Evolutionary conservation across 345 rosid species (phyloP).

Genomic region (Leavenworthia alabamica): DNA sequence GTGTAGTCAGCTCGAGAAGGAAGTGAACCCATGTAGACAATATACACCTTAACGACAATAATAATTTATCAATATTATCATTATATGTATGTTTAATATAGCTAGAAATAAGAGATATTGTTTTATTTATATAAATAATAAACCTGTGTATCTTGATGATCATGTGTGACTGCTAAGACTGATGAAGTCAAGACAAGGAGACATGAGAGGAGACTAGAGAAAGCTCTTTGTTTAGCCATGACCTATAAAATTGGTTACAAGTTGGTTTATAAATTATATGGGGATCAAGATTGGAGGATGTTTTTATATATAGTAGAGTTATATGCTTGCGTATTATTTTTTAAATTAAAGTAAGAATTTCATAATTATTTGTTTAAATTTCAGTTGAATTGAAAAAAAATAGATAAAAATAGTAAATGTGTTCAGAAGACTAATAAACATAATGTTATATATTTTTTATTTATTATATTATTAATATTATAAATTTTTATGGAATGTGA

Average conservation of each 20-base stretch:
- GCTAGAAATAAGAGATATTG: background rate
- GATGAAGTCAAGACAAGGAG: background rate
- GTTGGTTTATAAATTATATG: background rate
- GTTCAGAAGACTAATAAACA: no score
- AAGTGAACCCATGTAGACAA: constrained; percentile 28
- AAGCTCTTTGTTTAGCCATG: constrained; percentile 11
- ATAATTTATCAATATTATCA: background rate
- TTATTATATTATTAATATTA: no score
- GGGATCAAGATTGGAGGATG: background rate
- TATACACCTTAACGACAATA: constrained; percentile 2
- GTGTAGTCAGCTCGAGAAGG: constrained; percentile 20
- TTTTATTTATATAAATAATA: background rate
- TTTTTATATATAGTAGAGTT: background rate
- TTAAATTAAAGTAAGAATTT: background rate
- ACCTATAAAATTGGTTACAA: background rate
- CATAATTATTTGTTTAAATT: background rate
- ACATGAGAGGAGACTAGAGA: background rate
- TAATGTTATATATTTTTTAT: no score
- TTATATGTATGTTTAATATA: background rate
- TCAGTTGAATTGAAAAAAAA: no score
- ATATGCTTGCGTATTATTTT: background rate
- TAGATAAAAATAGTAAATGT: no score
- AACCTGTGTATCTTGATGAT: constrained; percentile 11
- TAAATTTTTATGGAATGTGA: no score
- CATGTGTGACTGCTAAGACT: constrained; percentile 11